These are phyloP conservation scores for Royoungia palumana DNA, from an alignment of 768 basidiomycete genomes.

Conservation along the genomic window DNA sequence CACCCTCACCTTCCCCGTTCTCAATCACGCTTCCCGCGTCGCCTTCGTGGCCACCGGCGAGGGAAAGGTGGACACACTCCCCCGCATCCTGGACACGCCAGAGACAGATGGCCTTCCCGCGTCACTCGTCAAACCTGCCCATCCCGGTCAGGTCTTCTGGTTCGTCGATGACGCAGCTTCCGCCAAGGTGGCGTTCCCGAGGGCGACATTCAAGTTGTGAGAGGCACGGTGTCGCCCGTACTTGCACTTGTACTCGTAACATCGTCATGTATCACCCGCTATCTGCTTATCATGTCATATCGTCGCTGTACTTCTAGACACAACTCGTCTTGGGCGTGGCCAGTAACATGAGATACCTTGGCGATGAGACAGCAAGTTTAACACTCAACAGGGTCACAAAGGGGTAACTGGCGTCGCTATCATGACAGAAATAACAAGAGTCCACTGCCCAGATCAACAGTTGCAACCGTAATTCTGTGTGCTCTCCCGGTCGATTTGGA, in stretches of 20 bases:
- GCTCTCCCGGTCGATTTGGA: slow-evolving; percentile 91
- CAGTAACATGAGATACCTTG: slow-evolving; percentile 25
- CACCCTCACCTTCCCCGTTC: slow-evolving; percentile 88
- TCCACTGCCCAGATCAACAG: slow-evolving; percentile 52
- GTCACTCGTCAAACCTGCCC: slow-evolving; percentile 71
- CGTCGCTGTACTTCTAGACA: slow-evolving; percentile 9
- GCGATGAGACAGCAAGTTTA: slow-evolving; percentile 28
- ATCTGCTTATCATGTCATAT: slow-evolving; percentile 17
- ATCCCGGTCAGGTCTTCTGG: slow-evolving; percentile 89
- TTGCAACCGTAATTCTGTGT: slow-evolving; percentile 91
- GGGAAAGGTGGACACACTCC: slow-evolving; percentile 75
- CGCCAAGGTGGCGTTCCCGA: slow-evolving; percentile 54
- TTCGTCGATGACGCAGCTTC: slow-evolving; percentile 89
- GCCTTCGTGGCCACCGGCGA: slow-evolving; percentile 88
- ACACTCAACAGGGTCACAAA: slow-evolving; percentile 32
- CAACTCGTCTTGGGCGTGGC: slow-evolving; percentile 9
- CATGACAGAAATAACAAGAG: slow-evolving; percentile 25
- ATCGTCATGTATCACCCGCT: background rate
- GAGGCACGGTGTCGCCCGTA: slow-evolving; percentile 1
- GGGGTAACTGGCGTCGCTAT: slow-evolving; percentile 32
- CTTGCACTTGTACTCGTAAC: slow-evolving; percentile 26
- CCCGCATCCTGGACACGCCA: slow-evolving; percentile 73
- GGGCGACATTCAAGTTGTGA: slow-evolving; percentile 56
- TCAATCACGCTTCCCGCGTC: slow-evolving; percentile 84
- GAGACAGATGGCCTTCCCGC: slow-evolving; percentile 72